Conservation (phyloP, 768 basidiomycete genomes). For the Boletus subparvulus region DNA sequence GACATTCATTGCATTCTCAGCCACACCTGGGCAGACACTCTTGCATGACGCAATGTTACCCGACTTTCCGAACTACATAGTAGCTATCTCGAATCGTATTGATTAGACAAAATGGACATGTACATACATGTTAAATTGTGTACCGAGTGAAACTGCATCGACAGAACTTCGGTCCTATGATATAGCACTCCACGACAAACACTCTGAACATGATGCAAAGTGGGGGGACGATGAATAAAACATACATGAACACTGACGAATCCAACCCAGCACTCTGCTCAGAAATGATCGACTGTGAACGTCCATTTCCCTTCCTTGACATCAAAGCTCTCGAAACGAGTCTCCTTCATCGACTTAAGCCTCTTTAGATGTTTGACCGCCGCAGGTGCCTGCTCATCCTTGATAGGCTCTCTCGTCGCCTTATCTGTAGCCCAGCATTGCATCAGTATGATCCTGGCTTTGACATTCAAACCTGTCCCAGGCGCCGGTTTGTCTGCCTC, state of each 20-base stretch:
- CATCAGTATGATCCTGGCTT: conserved; percentile 71
- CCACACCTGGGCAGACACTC: too few relatives aligned
- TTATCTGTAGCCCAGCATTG: conserved; percentile 90
- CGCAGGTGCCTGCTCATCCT: conserved; percentile 69
- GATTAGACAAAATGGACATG: conserved; percentile 18
- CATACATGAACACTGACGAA: background rate
- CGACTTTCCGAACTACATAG: background rate
- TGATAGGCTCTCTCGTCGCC: conserved; percentile 86
- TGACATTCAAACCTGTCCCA: conserved; percentile 88
- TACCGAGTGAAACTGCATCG: background rate
- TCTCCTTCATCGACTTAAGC: conserved; percentile 81
- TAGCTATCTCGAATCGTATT: background rate
- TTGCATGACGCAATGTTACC: background rate
- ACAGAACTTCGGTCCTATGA: conserved; percentile 5
- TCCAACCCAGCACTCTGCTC: conserved; percentile 20
- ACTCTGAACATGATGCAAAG: background rate
- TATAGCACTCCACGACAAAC: conserved; percentile 2
- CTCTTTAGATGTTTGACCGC: conserved; percentile 75
- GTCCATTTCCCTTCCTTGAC: conserved; percentile 84
- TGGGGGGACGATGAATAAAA: background rate
- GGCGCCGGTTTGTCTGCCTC: conserved; percentile 82
- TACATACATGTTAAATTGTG: conserved; percentile 14
- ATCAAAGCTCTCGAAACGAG: conserved; percentile 81
- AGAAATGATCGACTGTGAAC: conserved; percentile 94
- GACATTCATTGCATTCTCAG: background rate